Conservation (phyloP, 2,329 filamentous ascomycete genomes). For the Diaporthe vexans region DNA sequence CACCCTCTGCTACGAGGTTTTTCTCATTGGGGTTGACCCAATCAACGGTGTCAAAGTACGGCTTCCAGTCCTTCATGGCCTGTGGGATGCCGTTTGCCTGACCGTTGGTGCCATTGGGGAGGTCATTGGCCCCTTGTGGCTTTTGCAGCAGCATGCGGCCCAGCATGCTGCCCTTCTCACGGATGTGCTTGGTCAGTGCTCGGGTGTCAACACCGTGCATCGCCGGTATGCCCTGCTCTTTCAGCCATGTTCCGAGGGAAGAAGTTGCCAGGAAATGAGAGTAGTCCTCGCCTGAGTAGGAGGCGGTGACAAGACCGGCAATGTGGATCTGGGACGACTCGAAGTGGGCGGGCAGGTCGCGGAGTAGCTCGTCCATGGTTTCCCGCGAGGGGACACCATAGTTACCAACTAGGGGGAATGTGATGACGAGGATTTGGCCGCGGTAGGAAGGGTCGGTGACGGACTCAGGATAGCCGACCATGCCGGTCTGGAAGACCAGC, state of each 20-base stretch:
- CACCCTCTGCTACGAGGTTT: conserved; percentile 95
- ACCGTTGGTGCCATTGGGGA: conserved; percentile 54
- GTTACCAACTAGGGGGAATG: conserved; percentile 95
- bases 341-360: conserved; percentile 91
- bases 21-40: conserved; percentile 94
- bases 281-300: conserved; percentile 94
- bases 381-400: conserved; percentile 95
- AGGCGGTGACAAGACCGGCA: conserved; percentile 89
- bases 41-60: conserved; percentile 82
- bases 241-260: conserved; percentile 93
- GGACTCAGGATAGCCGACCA: conserved; percentile 98
- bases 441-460: conserved; percentile 90
- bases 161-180: conserved; percentile 95
- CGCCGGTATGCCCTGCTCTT: conserved; percentile 93
- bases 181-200: conserved; percentile 92
- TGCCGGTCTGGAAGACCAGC: conserved; percentile 98
- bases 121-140: conserved; percentile 59
- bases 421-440: conserved; percentile 95
- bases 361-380: conserved; percentile 85
- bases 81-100: conserved; percentile 52
- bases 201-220: conserved; percentile 97
- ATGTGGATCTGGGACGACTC: conserved; percentile 95
- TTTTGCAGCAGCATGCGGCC: conserved; percentile 88
- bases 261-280: conserved; percentile 94
- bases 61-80: conserved; percentile 58